phyloP scores from a whole-genome alignment of 441 rosid genomes.

The Hura crepitans region DNA sequence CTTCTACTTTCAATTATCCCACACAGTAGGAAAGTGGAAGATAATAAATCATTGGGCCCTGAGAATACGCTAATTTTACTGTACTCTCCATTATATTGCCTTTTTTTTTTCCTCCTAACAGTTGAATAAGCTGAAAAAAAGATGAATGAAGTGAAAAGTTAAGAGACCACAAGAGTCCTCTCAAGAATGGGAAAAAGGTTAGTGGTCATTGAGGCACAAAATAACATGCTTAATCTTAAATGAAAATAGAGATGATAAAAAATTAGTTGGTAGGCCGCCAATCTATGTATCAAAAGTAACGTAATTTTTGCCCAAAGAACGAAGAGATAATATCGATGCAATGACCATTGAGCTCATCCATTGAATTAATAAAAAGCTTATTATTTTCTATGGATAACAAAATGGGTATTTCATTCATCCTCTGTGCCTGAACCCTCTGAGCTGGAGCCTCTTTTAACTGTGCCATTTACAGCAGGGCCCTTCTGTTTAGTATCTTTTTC shows the following conservation, averaged over 20 bases:
- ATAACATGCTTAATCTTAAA: not conserved
- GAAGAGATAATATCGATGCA: conserved; percentile 11
- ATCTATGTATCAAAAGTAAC: conserved; percentile 13
- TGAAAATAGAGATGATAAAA: not conserved
- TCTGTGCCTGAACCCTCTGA: conserved; percentile 68
- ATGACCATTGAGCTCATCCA: conserved; percentile 14
- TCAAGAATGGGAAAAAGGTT: too few relatives aligned
- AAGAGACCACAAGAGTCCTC: too few relatives aligned
- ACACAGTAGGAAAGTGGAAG: not conserved
- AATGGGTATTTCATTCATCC: conserved; percentile 46
- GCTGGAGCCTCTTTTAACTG: conserved; percentile 43
- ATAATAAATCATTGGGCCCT: not conserved
- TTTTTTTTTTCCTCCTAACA: too few relatives aligned
- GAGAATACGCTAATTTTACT: too few relatives aligned
- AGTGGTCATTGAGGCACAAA: not conserved
- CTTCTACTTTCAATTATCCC: too few relatives aligned
- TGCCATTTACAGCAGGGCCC: conserved; percentile 51
- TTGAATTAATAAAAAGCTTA: conserved; percentile 6
- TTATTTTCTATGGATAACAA: conserved; percentile 12
- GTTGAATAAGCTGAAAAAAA: too few relatives aligned
- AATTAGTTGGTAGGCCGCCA: not conserved
- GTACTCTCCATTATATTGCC: too few relatives aligned
- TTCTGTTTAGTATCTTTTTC: conserved; percentile 61
- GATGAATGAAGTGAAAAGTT: too few relatives aligned
- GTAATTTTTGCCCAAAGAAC: not conserved